Base-by-base conservation (phyloP, 305 asterid genomes). In the Solanum hybrid region DNA sequence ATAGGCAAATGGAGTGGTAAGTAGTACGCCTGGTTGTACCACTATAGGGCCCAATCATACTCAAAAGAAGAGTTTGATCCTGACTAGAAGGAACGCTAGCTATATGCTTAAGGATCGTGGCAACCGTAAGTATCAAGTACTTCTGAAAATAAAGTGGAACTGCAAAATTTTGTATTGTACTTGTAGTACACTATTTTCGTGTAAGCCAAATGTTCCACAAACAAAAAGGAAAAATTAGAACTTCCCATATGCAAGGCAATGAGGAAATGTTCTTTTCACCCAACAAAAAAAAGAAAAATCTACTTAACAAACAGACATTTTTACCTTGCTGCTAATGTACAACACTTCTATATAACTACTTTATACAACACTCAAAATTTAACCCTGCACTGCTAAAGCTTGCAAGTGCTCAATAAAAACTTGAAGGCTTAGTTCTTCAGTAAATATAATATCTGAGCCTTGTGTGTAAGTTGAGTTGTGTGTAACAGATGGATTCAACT, bases 341-440 rank as follows among this genome's bases (percentile, higher is more conserved):
- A 91, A 91, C 79, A 90, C 24, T 56, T 51, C 9, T 26, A 79
- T 31, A 17, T 29, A 76, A 87, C 69, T 37, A 76, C 85, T 29
- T 51, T 46, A 71, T 66, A 72, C 71, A 85, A 60, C 40, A 56
- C 69, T 56, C 71, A 77, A 90, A 40, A 17, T 17, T 90, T 87
- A 97, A 46, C 98, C 99, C 92, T 95, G 98, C 90, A 97, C 99
- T 46, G 99, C 99, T 91, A 97, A 91, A 5, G 92, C 92, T 90
- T 96, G 98, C 96, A 97, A 95, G 91, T 93, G 95, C 88, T 96
- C 98, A 27, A 95, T 92, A 89, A 97, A 97, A 7, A 92, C 97
- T 91, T 96, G 96, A 92, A 97, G 93, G 93, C 97, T 96, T 71
- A 95, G 93, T 79, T 97, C 99, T 78, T 97, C 99, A 0, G 99